Conservation (phyloP, 495 filamentous ascomycete species). For the Penicillium atrosanguineum region DNA sequence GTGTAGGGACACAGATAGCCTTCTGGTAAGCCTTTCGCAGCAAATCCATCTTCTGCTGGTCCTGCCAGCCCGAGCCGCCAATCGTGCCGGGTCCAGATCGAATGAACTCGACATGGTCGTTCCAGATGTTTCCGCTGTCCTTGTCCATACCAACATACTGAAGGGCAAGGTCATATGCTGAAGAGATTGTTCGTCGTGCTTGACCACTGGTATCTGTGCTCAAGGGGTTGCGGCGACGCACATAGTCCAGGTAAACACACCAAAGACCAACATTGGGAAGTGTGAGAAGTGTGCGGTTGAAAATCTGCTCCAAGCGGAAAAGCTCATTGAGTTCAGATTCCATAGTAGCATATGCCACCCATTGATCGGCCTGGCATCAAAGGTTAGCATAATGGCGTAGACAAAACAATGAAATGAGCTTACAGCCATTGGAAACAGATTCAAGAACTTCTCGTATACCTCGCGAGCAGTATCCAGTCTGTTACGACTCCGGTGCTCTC, state of each 20-base stretch:
- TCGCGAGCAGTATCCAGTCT: slow-evolving; percentile 78
- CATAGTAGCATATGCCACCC: slow-evolving; percentile 82
- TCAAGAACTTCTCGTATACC: slow-evolving; percentile 81
- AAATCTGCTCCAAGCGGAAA: slow-evolving; percentile 73
- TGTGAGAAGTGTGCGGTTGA: slow-evolving; percentile 66
- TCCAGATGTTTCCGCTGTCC: slow-evolving; percentile 87
- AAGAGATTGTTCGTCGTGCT: slow-evolving; percentile 70
- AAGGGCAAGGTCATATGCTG: slow-evolving; percentile 89
- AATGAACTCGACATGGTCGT: slow-evolving; percentile 88
- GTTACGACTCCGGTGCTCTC: slow-evolving; percentile 76
- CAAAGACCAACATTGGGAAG: slow-evolving; percentile 82
- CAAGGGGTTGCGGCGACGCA: slow-evolving; percentile 85
- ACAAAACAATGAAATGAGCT: slow-evolving; percentile 39
- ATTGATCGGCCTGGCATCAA: slow-evolving; percentile 72
- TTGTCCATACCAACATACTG: slow-evolving; percentile 86
- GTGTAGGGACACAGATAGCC: slow-evolving; percentile 79
- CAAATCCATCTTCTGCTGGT: slow-evolving; percentile 94
- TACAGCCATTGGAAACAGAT: slow-evolving; percentile 86
- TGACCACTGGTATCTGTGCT: slow-evolving; percentile 73
- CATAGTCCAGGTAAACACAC: slow-evolving; percentile 92
- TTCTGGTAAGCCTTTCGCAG: slow-evolving; percentile 88
- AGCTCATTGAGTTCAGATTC: slow-evolving; percentile 81
- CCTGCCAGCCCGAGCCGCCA: slow-evolving; percentile 88
- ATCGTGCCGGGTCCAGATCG: slow-evolving; percentile 78
- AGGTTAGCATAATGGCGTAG: slow-evolving; percentile 8